Base-by-base conservation (phyloP, 345 rosid species). In the Rhizophora mangle region DNA sequence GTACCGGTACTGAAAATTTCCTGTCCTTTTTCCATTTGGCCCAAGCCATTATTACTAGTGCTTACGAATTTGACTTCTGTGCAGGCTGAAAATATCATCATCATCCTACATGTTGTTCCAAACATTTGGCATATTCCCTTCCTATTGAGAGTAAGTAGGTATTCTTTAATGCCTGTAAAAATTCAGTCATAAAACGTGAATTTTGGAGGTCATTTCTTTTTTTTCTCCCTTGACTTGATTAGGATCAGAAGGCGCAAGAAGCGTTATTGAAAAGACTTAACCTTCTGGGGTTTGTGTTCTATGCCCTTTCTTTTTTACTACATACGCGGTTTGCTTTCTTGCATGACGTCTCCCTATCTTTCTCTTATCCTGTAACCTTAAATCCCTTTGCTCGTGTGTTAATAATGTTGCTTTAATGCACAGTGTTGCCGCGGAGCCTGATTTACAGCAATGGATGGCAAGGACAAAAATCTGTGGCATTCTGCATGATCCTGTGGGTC, bases 61-160 rank as follows among this genome's bases (percentile, higher is more conserved):
- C 26, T 60, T 26, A n/a, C n/a, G n/a, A 36, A 10, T 19, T 60
- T 67, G 67, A 77, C 64, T 79, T 81, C 20, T 68, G 49, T 55
- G 11, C 83, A 96, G 99, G 85, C 72, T 64, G 90, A 89, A 76
- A 85, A 89, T 57, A n/a, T n/a, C n/a, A 80, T 96, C 47, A 60
- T 96, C 77, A 86, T 95, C 72, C 86, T 92, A 63, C 85, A 86
- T 60, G 99, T 92, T 72, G 96, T 94, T 65, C 82, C 98, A 62
- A 96, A 96, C 79, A 96, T 96, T 71, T 96, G 99, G 99, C 93
- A 96, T 64, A 79, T 96, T 74, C 99, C 99, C 62, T 80, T 88
- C 76, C 89, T 96, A 74, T 79, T 96, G 43, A 85, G 85, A 78
- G 99, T 95, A 78, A 81, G 93, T 72, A 37, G 20, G 49, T 37